phyloP scores from a whole-genome alignment of 202 grass and related monocot genomes.

The Schoenoplectus triqueter region DNA sequence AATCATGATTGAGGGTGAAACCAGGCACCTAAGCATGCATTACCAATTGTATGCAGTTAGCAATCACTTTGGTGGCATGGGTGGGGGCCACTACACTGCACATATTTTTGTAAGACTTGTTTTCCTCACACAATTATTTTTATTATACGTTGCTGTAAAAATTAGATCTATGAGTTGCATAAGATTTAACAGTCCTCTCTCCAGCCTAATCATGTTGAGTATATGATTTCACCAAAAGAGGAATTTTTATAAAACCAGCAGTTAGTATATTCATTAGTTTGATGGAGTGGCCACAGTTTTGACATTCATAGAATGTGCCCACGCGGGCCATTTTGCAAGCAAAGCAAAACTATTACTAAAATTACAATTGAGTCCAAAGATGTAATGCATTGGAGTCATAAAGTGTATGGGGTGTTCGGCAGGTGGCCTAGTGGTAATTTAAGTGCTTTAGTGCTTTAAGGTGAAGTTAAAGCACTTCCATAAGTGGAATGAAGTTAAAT shows the following conservation, averaged over 20 bases:
- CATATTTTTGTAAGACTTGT: conserved; percentile 79
- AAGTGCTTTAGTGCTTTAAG: not conserved
- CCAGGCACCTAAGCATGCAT: conserved; percentile 49
- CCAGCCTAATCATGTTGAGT: not conserved
- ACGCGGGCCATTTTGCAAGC: not conserved
- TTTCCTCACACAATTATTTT: not conserved
- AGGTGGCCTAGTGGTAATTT: not conserved
- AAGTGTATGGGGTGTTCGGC: not conserved
- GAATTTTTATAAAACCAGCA: not conserved
- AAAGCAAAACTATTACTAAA: conserved; percentile 7
- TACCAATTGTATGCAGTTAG: conserved; percentile 89
- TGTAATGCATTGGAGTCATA: not conserved
- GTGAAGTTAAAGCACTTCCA: too few relatives aligned
- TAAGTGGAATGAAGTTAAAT: not conserved
- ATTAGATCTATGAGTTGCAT: not conserved
- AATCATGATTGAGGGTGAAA: conserved; percentile 18
- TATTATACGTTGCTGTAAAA: not conserved
- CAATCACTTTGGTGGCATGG: conserved; percentile 96
- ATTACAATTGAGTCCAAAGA: not conserved
- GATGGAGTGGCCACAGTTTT: too few relatives aligned
- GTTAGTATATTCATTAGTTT: not conserved
- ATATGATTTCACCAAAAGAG: not conserved
- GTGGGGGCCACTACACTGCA: conserved; percentile 95
- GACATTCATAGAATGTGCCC: not conserved
- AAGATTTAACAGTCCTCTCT: not conserved